Base-by-base conservation (phyloP, 2,329 filamentous ascomycete species). In the Dryadomyces quercivorus region DNA sequence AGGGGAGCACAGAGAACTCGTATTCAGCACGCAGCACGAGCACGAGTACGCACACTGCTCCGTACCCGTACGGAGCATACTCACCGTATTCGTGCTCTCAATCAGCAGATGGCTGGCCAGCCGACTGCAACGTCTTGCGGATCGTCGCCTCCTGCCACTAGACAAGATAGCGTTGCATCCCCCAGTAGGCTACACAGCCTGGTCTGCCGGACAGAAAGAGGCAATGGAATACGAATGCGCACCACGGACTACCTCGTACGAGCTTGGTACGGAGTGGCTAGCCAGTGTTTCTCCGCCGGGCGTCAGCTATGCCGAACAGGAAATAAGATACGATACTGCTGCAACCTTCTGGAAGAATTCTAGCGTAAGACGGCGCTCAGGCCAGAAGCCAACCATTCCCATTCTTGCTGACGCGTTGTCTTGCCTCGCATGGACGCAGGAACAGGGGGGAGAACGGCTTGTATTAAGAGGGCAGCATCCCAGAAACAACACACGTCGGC, bases 311-410 rank as follows among this genome's bases (percentile, higher is more conserved):
- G 20, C 36, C 36, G 34, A 50, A 50, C 13, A 50, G 50, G 22
- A 12, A 31, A 36, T 31, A 21, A 9, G 40, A 31, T 51, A 51
- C 50, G 50, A 31, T 2, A 20, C 12, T n/a, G 12, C 44, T 46
- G 12, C 44, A 16, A 13, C 26, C 50, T 52, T 52, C 50, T 52
- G 50, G 50, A 52, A 52, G 26, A 45, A 52, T 52, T 52, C 50
- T 52, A 52, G 50, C 50, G 50, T 18, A n/a, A 8, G 22, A 3
- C 45, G 15, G 18, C 15, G 8, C 20, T 46, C 21, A 21, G 44
- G 8, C 18, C 42, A 20, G 42, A n/a, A 44, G 42, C 42, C 42
- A 44, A 18, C 18, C 36, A 34, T 51, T 36, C 50, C 12, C 40
- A 13, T 49, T 38, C 26, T n/a, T 12, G 47, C 5, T 43, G 26